Evolutionary conservation across 129 eudicot genomes (phyloP), one percentile per base, ranked within the genome.

Genomic region (Scalesia atractyloides): DNA sequence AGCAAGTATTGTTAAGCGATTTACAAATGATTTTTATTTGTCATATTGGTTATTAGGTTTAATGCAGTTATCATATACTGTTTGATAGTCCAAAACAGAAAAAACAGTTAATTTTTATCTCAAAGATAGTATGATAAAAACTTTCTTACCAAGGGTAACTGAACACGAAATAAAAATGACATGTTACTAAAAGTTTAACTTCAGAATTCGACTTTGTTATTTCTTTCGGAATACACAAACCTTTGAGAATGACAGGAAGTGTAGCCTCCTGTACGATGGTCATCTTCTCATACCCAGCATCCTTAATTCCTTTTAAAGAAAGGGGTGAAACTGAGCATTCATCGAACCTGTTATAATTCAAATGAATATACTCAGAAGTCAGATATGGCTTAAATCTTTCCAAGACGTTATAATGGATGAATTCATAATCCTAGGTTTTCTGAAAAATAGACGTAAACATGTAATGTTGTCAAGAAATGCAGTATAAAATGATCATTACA

Each of bases 231-330:
- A 62, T 17, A 30, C 56, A 69, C 80, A 61, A 44, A 80, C 84
- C 99, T 91, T 86, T 85, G 17, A 95, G 89, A 76, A 95, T 95
- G 58, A 86, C 80, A 57, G 99, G 99, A 58, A 95, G 94, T 36
- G 99, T 95, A 64, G 97, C 97, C 75, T 88, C 99, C 74, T 95
- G 99, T 26, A 95, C 99, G 54, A 88, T 63, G 64, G 99, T 95
- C 99, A 95, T 95, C 87, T 79, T 91, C 77, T 91, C 97, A 76
- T 90, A 95, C 18, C 99, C 99, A 69, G 84, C 96, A 86, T 88
- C 97, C 82, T 88, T 91, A 33, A 95, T 82, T 80, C 72, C 99
- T 85, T 88, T 95, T 68, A 95, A 74, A 33, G 96, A 86, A 70
- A 68, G 72, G 9, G 90, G 83, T 66, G 99, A 95, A 72, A 95